A percentile compares a stretch with the other conserved stretches of the same genome.
Conservation (phyloP, 768 basidiomycete species). For the Auriscalpium microsporum region DNA sequence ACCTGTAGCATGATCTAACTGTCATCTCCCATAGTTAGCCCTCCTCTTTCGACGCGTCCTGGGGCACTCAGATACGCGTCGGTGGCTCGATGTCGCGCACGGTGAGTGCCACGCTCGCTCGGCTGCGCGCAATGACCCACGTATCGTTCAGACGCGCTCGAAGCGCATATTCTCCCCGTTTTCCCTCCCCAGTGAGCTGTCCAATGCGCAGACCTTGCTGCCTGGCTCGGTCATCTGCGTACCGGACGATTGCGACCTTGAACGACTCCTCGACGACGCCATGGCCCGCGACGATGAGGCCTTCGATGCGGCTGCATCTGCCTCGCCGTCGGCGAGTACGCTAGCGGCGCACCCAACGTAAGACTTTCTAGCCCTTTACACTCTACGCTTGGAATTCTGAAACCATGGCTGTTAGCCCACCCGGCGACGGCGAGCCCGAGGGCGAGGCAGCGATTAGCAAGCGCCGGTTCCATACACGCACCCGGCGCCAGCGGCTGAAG, state of each 20-base stretch:
- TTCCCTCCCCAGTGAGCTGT: not conserved
- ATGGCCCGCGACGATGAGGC: not conserved
- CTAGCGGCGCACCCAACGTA: not conserved
- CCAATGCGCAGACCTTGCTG: not conserved
- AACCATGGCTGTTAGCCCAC: too few relatives aligned
- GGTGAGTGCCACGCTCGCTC: not conserved
- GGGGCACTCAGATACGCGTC: too few relatives aligned
- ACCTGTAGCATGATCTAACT: too few relatives aligned
- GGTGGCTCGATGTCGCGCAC: not conserved
- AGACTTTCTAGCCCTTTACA: not conserved
- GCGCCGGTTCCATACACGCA: not conserved
- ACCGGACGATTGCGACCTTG: not conserved
- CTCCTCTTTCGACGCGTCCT: too few relatives aligned
- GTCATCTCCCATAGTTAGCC: too few relatives aligned
- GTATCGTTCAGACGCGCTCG: not conserved
- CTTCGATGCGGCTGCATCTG: not conserved
- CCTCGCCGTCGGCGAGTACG: not conserved
- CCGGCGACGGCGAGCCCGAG: not conserved
- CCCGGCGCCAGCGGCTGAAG: not conserved
- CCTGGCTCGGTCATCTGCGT: not conserved
- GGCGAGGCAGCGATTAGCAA: not conserved
- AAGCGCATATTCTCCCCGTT: not conserved
- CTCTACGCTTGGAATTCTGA: too few relatives aligned
- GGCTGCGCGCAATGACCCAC: not conserved
- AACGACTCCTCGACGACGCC: not conserved